A percentile compares a stretch with the other conserved stretches of the same genome.
These are phyloP conservation scores for Podila clonocystis DNA, from an alignment of 192 early-diverging fungal genomes.

Conservation along the genomic window DNA sequence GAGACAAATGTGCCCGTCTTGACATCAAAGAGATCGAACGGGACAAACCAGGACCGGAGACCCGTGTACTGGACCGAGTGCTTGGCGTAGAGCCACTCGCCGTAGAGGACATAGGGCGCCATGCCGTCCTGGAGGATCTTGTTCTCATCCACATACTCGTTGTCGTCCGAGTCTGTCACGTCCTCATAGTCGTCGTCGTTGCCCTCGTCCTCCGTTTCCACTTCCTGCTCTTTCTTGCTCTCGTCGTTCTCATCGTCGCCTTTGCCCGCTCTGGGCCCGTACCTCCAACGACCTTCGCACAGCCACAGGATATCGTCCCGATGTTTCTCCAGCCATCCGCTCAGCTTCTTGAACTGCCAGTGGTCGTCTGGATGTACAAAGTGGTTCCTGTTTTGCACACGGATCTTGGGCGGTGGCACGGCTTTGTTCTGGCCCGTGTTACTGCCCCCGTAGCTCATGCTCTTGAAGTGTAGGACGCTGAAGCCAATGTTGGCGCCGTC, in stretches of 20 bases:
- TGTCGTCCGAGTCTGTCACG: conserved; percentile 21
- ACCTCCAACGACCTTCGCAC: conserved; percentile 38
- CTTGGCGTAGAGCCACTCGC: conserved; percentile 50
- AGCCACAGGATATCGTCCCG: conserved; percentile 36
- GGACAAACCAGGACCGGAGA: conserved; percentile 41
- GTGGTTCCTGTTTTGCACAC: conserved; percentile 47
- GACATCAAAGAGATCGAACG: conserved; percentile 46
- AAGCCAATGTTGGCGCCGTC: conserved; percentile 52
- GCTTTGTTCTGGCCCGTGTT: background rate
- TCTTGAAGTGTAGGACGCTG: conserved; percentile 48
- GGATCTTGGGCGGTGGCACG: conserved; percentile 38
- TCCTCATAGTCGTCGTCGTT: conserved; percentile 4
- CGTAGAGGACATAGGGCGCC: conserved; percentile 51
- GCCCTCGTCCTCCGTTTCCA: background rate
- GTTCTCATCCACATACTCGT: conserved; percentile 48
- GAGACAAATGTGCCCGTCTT: conserved; percentile 51
- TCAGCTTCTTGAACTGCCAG: conserved; percentile 51
- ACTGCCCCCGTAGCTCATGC: conserved; percentile 16
- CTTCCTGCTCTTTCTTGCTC: background rate
- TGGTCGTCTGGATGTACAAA: conserved; percentile 53
- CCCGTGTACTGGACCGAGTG: conserved; percentile 49
- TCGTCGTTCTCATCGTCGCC: background rate
- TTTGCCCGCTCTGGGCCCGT: background rate
- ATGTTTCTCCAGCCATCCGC: conserved; percentile 39
- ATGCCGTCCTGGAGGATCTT: conserved; percentile 45